Evolutionary conservation across 768 basidiomycete genomes (phyloP), one percentile per base, ranked within the genome.

Genomic region (Tricholoma saponaceum): DNA sequence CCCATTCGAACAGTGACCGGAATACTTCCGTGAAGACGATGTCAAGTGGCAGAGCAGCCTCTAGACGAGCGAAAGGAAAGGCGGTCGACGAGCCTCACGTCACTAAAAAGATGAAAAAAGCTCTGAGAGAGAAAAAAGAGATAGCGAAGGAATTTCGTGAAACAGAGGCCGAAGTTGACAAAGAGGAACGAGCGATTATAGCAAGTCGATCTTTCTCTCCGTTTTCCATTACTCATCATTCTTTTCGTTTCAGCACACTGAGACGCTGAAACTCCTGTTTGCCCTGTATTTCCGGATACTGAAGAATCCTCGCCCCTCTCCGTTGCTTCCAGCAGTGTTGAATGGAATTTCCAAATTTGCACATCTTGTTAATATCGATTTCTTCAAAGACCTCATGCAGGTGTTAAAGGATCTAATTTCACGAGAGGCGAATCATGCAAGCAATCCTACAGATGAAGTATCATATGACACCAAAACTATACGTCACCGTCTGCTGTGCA

Each of bases 301-400:
- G 63, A 99, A 98, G 74, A 86, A 85, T 69, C 85, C 91, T 10
- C 78, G 76, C 22, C 85, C 88, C 30, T 90, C 90, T 1, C 83
- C 86, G 16, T 80, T 98, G 8, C 80, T 98, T 13, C 87, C 93
- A 20, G 83, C 90, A 30, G 95, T 95, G 43, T 79, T 99, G 61
- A 87, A 89, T 66, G 97, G 97, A 60, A 90, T 98, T 65, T 86
- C 95, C 2, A 87, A 85, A 74, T 98, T 92, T 67, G 89, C 96
- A 0, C 97, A 98, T 69, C 83, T 98, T 57, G 94, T 99, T 70
- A 99, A 97, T 72, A 83, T 98, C 64, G 95, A 99, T 70, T 98
- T 99, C 75, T 99, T 98, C 84, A 87, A 89, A 67, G 97, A 99
- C 74, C 79, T 99, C 49, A 82, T 99, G 77, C 79, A 83, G 54